Evolutionary conservation across 2,329 filamentous ascomycete species (phyloP).

Genomic region (Parastagonospora avenae): DNA sequence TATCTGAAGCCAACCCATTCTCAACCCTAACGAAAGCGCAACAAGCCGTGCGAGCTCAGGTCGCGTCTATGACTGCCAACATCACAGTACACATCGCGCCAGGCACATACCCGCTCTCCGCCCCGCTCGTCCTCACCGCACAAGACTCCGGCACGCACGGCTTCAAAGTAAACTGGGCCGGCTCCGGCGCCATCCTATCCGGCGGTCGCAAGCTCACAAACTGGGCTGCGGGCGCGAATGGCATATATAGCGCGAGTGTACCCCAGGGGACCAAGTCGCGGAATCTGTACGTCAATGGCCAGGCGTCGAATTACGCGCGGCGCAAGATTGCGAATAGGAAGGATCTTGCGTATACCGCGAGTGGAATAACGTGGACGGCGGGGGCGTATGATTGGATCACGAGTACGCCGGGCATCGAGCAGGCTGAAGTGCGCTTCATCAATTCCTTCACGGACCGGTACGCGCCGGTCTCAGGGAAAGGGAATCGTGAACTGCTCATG

Average conservation of each 20-base stretch:
- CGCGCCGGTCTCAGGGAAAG: conserved; percentile 11
- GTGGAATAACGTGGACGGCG: conserved; percentile 12
- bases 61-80: conserved; percentile 5
- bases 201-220: conserved; percentile 12
- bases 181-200: conserved; percentile 10
- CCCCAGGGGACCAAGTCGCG: conserved; percentile 14
- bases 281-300: conserved; percentile 20
- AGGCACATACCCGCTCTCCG: conserved; percentile 11
- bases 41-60: conserved; percentile 10
- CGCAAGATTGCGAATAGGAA: conserved; percentile 16
- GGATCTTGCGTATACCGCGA: conserved; percentile 12
- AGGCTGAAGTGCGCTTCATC: conserved; percentile 19
- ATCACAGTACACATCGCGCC: conserved; percentile 14
- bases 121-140: conserved; percentile 11
- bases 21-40: conserved; percentile 13
- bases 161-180: conserved; percentile 15
- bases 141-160: conserved; percentile 16
- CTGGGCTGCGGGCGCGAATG: conserved; percentile 13
- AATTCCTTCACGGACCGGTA: conserved; percentile 21
- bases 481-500: conserved; percentile 16
- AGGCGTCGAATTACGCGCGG: conserved; percentile 18
- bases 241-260: conserved; percentile 13
- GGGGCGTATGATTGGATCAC: conserved; percentile 16
- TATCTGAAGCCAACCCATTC: conserved; percentile 4
- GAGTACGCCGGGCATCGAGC: conserved; percentile 12